Evolutionary conservation across 148 eudicot species (phyloP), one percentile per base, ranked within the genome.

Genomic region (Arbutus unedo): DNA sequence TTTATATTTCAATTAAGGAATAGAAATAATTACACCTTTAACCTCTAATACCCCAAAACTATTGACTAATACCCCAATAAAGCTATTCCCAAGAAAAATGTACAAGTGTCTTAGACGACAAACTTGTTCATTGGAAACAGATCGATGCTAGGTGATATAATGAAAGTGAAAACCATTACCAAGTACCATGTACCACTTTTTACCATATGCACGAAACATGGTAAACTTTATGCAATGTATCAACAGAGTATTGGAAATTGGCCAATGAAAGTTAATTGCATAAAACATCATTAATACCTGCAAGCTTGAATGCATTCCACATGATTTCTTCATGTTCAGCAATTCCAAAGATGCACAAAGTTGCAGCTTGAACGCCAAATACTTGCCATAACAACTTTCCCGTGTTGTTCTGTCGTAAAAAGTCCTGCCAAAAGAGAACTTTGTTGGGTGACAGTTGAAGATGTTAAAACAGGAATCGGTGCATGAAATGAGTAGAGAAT

Each of bases 351-450:
- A 96, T 87, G 88, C 97, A 93, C 86, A 96, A 90, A 60, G 90
- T 91, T 82, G 98, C 98, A 84, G 94, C 91, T 81, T 93, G 89
- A 84, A 92, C 89, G 31, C 98, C 99, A 89, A 94, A 94, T 9
- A 94, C 92, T 91, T 96, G 97, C 99, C 98, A 96, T 85, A 96
- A 87, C 82, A 96, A 81, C 92, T 96, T 96, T 50, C 99, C 99
- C 21, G 99, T 94, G 85, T 96, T 96, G 89, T 96, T 96, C 88
- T 96, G 99, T 41, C 99, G 85, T 79, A 96, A 81, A 84, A 94
- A 96, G 88, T 96, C 99, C 99, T 96, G 87, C 44, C 81, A 84
- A 86, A 72, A 19, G 45, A 76, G 70, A 57, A 81, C 8, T 23
- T 7, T 48, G 45, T 67, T 31, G 7, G 44, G 38, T 38, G 3